These are phyloP conservation scores for Cyphellophora europaea DNA, from an alignment of 2,329 filamentous ascomycete species.

Conservation along the genomic window DNA sequence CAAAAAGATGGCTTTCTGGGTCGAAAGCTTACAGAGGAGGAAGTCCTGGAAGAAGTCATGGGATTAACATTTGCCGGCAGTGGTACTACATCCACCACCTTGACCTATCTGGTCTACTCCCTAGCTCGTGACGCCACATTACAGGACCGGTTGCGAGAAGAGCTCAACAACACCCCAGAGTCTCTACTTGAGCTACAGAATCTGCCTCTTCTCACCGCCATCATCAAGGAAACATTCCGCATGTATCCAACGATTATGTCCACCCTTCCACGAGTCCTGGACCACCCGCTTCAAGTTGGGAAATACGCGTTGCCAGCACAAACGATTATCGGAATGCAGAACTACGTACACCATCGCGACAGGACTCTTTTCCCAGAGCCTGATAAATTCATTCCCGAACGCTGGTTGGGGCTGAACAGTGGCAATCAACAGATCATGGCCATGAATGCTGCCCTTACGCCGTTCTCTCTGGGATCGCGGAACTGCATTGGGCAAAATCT, in stretches of 20 bases:
- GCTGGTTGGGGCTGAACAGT: constrained; percentile 29
- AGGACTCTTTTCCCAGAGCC: constrained; percentile 26
- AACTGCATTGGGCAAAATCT: constrained; percentile 32
- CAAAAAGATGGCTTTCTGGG: constrained; percentile 5
- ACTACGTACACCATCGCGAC: constrained; percentile 19
- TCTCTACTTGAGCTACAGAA: constrained; percentile 1
- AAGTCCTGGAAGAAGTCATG: constrained; percentile 7
- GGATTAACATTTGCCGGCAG: constrained; percentile 6
- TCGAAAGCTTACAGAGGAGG: constrained; percentile 4
- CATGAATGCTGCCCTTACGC: constrained; percentile 24
- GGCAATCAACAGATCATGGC: constrained; percentile 15
- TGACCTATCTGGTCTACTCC: constrained; percentile 5
- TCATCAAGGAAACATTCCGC: constrained; percentile 18
- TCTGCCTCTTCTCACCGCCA: constrained; percentile 16
- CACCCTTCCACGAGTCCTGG: constrained; percentile 13
- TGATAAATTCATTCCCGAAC: constrained; percentile 27
- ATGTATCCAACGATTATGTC: constrained; percentile 18
- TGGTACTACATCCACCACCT: constrained; percentile 7
- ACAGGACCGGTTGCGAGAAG: constrained; percentile 4
- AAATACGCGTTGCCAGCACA: constrained; percentile 13
- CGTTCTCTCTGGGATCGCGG: constrained; percentile 32
- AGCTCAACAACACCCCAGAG: constrained; percentile 1
- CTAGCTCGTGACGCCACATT: constrained; percentile 1
- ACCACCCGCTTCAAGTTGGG: constrained; percentile 8
- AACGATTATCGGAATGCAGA: constrained; percentile 13